Base-by-base conservation (phyloP, 331 rosid species). In the Quercus lobata region DNA sequence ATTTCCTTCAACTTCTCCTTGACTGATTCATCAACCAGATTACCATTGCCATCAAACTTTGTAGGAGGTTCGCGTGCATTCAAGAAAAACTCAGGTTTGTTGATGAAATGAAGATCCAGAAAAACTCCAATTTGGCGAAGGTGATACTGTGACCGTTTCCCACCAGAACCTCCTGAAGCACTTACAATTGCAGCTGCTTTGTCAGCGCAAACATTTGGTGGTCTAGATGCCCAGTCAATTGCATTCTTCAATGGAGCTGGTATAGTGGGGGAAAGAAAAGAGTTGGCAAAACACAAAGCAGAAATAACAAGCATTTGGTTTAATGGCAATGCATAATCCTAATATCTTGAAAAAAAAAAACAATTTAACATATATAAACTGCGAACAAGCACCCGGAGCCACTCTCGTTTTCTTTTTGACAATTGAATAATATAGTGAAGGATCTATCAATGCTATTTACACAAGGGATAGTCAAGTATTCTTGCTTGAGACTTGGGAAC, bases 241-340 rank as follows among this genome's bases (percentile, higher is more conserved):
- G 97, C 97, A 78, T 93, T 91, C 89, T 93, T 91, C 75, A 93
- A 63, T 12, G 97, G 94, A 65, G 84, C 97, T 93, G 19, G 15
- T 57, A 34, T 18, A 9, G 60, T 4, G 4, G 65, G 5, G 7
- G 17, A 56, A 27, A 30, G 52, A 27, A 25, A 61, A 75, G 14
- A 58, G 72, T 25, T n/a, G 24, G 60, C 46, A 41, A 22, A 71
- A 78, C 57, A 46, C 5, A 35, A 63, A 18, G 14, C 24, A 65
- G 5, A 7, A 41, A 41, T 41, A 41, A 41, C 15, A 65, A 17
- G 29, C 66, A 60, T 6, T 14, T 1, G 65, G 24, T 11, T 25
- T 11, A 22, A 9, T 21, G 53, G 14, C 65, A 21, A 58, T 21
- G 11, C 15, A 58, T 4, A 58, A 21, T 10, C 32, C 66, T 21